These are phyloP conservation scores for Didymella pomorum DNA, from an alignment of 2,329 filamentous ascomycete species.

Conservation along the genomic window DNA sequence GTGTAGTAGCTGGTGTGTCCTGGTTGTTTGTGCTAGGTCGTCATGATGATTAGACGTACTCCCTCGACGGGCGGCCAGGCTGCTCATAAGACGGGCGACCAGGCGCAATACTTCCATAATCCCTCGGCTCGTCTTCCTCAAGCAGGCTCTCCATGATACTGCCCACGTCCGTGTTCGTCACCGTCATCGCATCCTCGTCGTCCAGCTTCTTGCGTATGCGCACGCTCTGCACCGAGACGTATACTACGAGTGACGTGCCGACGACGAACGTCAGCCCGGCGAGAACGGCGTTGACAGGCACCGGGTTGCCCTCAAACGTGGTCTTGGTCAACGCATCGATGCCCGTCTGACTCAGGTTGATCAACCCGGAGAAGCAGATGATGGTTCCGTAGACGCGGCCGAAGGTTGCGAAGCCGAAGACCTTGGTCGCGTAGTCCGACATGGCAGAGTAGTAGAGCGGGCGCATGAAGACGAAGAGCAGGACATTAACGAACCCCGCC, in stretches of 20 bases:
- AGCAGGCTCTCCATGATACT: conserved; percentile 57
- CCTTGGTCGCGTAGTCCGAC: conserved; percentile 86
- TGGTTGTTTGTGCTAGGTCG: no score
- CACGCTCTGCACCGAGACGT: conserved; percentile 44
- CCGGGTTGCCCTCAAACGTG: conserved; percentile 73
- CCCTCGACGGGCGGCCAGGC: conserved; percentile 1
- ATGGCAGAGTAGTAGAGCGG: conserved; percentile 92
- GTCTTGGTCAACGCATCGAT: conserved; percentile 79
- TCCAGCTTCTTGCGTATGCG: conserved; percentile 43
- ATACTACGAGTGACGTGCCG: conserved; percentile 67
- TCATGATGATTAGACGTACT: conserved; percentile 5
- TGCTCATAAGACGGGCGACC: conserved; percentile 4
- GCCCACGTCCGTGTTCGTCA: conserved; percentile 75
- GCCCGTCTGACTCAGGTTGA: conserved; percentile 82
- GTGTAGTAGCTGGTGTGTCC: no score
- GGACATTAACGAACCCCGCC: conserved; percentile 77
- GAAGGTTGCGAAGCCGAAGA: conserved; percentile 89
- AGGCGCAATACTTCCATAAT: conserved; percentile 36
- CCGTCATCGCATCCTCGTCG: conserved; percentile 59
- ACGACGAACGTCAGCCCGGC: conserved; percentile 67
- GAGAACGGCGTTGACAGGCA: conserved; percentile 77
- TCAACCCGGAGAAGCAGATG: conserved; percentile 81
- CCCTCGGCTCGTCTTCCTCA: conserved; percentile 45
- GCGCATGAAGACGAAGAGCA: conserved; percentile 81
- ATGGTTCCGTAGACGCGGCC: conserved; percentile 89